A percentile compares a stretch with the other conserved stretches of the same genome.
Evolutionary conservation across 164 flowering plant genomes (phyloP).

Genomic region (Nymphaea colorata): DNA sequence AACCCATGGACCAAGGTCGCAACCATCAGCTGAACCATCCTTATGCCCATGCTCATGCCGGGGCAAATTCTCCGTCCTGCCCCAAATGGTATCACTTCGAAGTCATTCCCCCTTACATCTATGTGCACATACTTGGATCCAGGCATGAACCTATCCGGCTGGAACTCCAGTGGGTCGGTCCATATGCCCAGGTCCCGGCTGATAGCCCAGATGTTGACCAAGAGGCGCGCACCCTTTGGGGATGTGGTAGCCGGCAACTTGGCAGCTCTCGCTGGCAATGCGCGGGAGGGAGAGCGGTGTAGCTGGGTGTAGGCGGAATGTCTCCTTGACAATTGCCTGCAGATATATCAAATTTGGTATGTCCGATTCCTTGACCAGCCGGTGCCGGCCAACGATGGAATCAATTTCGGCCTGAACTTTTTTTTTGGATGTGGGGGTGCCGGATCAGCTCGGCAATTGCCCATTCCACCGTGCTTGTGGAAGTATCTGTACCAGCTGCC

Average conservation of each 20-base stretch:
- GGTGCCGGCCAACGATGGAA: constrained; percentile 45
- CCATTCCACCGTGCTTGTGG: constrained; percentile 17
- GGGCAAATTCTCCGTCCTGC: constrained; percentile 86
- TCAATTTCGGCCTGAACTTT: constrained; percentile 48
- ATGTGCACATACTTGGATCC: constrained; percentile 44
- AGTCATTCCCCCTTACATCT: constrained; percentile 62
- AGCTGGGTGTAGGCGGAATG: constrained; percentile 79
- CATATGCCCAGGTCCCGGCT: constrained; percentile 61
- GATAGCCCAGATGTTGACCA: constrained; percentile 81
- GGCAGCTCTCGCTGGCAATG: constrained; percentile 42
- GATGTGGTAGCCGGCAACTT: constrained; percentile 60
- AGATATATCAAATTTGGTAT: constrained; percentile 38
- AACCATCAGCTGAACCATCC: constrained; percentile 53
- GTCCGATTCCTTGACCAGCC: constrained; percentile 58
- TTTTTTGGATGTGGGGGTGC: constrained; percentile 39
- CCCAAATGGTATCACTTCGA: constrained; percentile 76
- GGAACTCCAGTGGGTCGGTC: constrained; percentile 57
- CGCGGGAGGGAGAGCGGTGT: constrained; percentile 80
- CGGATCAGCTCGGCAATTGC: constrained; percentile 31
- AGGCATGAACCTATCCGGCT: constrained; percentile 54
- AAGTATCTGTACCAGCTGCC: constrained; percentile 76
- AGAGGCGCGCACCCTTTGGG: constrained; percentile 57
- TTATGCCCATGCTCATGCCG: constrained; percentile 60
- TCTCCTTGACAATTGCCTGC: constrained; percentile 69
- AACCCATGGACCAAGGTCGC: constrained; percentile 66